Base-by-base conservation (phyloP, 805 yeast species). In the Hanseniaspora mollemarum region DNA sequence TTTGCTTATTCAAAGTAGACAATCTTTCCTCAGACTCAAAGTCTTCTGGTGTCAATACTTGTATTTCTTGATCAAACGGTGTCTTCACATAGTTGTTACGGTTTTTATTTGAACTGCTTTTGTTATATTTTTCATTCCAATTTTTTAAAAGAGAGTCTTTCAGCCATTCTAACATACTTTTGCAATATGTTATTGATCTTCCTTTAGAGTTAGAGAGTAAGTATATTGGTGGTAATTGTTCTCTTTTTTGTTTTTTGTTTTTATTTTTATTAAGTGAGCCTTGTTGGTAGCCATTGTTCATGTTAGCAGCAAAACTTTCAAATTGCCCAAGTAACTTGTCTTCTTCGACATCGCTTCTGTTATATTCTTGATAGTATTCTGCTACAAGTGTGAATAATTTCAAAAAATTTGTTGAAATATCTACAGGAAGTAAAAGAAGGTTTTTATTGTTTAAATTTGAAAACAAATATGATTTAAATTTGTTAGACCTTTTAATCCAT, bases 141-240 rank as follows among this genome's bases (percentile, higher is more conserved):
- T 79, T 83, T 57, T 83, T 82, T 24, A 85, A 75, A n/a, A 87
- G 74, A n/a, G 81, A 74, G 0, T 90, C 76, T 0, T 94, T 80
- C 87, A 92, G 83, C 97, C 97, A 92, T 67, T 92, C 98, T 26
- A 90, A 67, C 81, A 92, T 83, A 51, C 87, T 83, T 13, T 86
- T 77, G 0, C 96, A 95, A 60, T 83, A 86, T 24, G 82, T 75
- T 52, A 92, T 64, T 3, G 82, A 73, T 59, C 90, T 79, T 2
- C 87, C 77, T 24, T 92, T 94, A 0, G 87, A 80, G 58, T 78
- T 80, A 2, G 94, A 78, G n/a, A 84, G 67, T 52, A 87, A 72
- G 31, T 84, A 69, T 9, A 92, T 79, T 0, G 95, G 95, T 12
- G 80, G 74, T 31, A 71, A 70, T 4, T 64, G 60, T 51, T 60